Evolutionary conservation across 2,329 filamentous ascomycete species (phyloP), one percentile per base, ranked within the genome.

Genomic region (Colletotrichum spinosum): DNA sequence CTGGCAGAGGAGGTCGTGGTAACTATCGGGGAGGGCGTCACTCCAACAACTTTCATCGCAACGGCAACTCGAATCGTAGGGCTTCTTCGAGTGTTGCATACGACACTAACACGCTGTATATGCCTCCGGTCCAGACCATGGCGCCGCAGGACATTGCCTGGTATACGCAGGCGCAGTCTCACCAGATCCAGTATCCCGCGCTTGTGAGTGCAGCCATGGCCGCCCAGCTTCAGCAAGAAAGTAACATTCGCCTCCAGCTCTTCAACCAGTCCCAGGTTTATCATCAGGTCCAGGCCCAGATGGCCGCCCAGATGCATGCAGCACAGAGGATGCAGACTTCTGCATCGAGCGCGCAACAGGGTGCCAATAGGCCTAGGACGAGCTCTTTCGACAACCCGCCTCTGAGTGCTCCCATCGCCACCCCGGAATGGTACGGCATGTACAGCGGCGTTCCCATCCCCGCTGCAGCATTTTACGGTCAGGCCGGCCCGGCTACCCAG

Each of bases 311-410:
- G 37, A 55, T 68, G 37, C 67, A 69, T 34, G 67, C 65, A 15
- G 62, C 60, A 11, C 67, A 68, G 38, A 56, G 67, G 34, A 68
- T 69, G 60, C 61, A 68, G 37, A 45, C 50, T 9, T 46, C 63
- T 13, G 63, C 64, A 12, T 56, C 58, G n/a, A 42, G 53, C 8
- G 34, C 63, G 37, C 67, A 68, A 39, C 67, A 65, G 38, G 79
- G 76, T 57, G 72, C 81, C 56, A 81, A 87, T 70, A 78, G 88
- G 68, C 85, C 86, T 42, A 83, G 88, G 67, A 89, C 87, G 7
- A 88, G 86, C 71, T 90, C 87, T 11, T 87, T 90, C 70, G 88
- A 90, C 70, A 88, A 85, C 59, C 81, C 85, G 15, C 87, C 88
- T 6, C 73, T 88, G 42, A 85, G 81, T n/a, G 85, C 86, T 1